Conservation (phyloP, 805 yeast genomes). For the Wickerhamiella sorbophila region DNA sequence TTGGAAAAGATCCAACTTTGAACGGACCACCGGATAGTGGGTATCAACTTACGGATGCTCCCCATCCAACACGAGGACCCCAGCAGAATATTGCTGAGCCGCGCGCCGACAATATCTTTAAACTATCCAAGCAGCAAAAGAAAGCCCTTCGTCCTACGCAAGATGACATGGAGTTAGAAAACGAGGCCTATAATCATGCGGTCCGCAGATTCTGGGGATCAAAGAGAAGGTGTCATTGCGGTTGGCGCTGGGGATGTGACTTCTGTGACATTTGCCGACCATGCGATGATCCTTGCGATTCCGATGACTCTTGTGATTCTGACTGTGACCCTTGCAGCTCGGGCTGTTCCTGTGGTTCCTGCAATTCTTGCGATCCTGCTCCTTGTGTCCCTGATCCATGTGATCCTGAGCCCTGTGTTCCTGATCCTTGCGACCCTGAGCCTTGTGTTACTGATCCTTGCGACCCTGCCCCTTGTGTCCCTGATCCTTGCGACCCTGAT, state of each 20-base stretch:
- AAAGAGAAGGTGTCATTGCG: no score
- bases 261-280: no score
- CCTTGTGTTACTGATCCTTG: neutral
- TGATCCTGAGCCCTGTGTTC: no score
- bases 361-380: no score
- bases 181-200: neutral
- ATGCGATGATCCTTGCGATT: no score
- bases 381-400: no score
- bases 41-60: neutral
- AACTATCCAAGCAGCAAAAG: neutral
- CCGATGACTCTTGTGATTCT: no score
- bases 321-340: no score
- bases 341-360: no score
- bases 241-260: no score
- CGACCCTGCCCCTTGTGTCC: neutral
- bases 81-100: neutral
- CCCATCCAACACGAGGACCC: slow-evolving; percentile 1
- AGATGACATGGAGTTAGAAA: neutral
- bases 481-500: neutral
- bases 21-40: neutral
- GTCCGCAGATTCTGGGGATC: no score
- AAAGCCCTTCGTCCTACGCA: neutral
- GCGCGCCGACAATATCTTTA: neutral
- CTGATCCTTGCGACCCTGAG: neutral
- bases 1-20: neutral